Evolutionary conservation across 257 asterid species (phyloP).

Genomic region (Plectranthus barbatus): DNA sequence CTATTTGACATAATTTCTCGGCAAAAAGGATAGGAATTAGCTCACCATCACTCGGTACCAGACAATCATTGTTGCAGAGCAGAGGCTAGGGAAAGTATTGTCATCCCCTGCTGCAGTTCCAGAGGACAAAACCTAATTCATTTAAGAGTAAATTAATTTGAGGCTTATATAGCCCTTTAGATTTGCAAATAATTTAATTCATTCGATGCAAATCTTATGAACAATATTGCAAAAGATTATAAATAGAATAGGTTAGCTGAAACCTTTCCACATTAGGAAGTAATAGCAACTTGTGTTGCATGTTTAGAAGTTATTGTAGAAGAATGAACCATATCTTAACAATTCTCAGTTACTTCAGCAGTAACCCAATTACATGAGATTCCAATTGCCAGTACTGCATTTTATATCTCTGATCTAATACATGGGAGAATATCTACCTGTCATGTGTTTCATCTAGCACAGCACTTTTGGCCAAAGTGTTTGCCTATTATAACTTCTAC

Average conservation of each 20-base stretch:
- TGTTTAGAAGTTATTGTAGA: background rate
- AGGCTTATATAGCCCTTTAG: constrained; percentile 7
- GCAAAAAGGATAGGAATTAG: background rate
- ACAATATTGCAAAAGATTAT: background rate
- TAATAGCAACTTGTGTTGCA: background rate
- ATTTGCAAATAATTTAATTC: background rate
- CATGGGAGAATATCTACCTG: background rate
- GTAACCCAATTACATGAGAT: background rate
- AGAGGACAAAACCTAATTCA: constrained; percentile 42
- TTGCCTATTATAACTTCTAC: background rate
- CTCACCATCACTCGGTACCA: constrained; percentile 85
- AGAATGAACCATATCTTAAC: background rate
- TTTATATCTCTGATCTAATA: background rate
- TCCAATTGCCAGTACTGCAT: background rate
- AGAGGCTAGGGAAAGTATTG: constrained; percentile 50
- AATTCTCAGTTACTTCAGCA: background rate
- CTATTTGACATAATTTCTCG: constrained; percentile 10
- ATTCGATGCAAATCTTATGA: background rate
- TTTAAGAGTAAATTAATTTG: constrained; percentile 8
- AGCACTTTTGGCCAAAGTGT: background rate
- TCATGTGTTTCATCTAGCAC: background rate
- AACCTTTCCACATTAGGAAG: background rate
- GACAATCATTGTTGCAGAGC: constrained; percentile 55
- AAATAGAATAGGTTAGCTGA: background rate
- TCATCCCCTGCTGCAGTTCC: constrained; percentile 38